A percentile compares a stretch with the other conserved stretches of the same genome.
Evolutionary conservation across 352 stramenopile species (phyloP).

Genomic region (Thalassiosira hispida): DNA sequence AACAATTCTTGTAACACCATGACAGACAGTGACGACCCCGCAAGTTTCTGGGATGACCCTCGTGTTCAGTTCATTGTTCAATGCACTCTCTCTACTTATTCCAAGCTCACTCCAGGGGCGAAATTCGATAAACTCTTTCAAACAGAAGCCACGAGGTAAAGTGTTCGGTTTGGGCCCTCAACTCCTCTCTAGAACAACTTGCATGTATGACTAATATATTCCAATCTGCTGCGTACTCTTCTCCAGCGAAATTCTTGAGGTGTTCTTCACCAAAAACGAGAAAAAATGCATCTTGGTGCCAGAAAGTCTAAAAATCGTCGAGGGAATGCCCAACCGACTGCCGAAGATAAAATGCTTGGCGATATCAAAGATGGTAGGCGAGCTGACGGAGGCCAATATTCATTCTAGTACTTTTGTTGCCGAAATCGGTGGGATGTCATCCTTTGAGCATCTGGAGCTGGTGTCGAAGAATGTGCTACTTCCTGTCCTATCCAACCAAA

Average conservation of each 20-base stretch:
- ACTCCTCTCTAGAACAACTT: background rate
- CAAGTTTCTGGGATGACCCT: slow-evolving; percentile 56
- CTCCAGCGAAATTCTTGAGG: slow-evolving; percentile 81
- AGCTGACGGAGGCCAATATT: slow-evolving; percentile 74
- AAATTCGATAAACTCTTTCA: slow-evolving; percentile 87
- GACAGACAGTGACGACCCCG: slow-evolving; percentile 33
- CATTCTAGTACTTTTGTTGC: slow-evolving; percentile 87
- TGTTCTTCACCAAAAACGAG: slow-evolving; percentile 90
- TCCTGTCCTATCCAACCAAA: slow-evolving; percentile 93
- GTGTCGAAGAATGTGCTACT: slow-evolving; percentile 94
- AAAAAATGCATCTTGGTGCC: slow-evolving; percentile 90
- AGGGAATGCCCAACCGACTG: slow-evolving; percentile 89
- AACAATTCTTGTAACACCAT: slow-evolving; percentile 21
- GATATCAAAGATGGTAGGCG: slow-evolving; percentile 90
- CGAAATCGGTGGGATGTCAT: slow-evolving; percentile 90
- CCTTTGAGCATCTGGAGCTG: slow-evolving; percentile 94
- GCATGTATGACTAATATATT: background rate
- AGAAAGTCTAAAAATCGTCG: slow-evolving; percentile 87
- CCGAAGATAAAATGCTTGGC: slow-evolving; percentile 90
- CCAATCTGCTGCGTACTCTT: background rate
- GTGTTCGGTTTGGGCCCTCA: background rate
- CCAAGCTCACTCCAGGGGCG: slow-evolving; percentile 61
- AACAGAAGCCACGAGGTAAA: slow-evolving; percentile 77
- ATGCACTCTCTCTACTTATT: slow-evolving; percentile 59
- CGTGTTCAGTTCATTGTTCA: slow-evolving; percentile 53